Percentiles rank a stretch among this genome's conserved stretches.
Conservation (phyloP, 495 filamentous ascomycete genomes). For the Bryoglossum gracile region DNA sequence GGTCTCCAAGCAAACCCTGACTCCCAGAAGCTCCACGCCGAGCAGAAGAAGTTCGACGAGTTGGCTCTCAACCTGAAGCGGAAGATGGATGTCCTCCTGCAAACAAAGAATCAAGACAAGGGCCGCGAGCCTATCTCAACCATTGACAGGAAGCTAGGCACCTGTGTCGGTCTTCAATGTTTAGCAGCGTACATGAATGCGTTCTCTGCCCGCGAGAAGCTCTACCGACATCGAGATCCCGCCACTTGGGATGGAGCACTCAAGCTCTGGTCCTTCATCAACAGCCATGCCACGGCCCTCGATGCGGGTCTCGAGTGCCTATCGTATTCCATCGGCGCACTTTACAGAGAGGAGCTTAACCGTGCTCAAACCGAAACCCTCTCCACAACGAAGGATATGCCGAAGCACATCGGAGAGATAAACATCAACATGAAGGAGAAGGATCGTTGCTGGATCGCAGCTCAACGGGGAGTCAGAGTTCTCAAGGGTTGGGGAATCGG, state of each 20-base stretch:
- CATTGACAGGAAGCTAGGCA: slow-evolving; percentile 25
- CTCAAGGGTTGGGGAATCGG: slow-evolving; percentile 25
- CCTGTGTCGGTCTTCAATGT: slow-evolving; percentile 35
- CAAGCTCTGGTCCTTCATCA: slow-evolving; percentile 29
- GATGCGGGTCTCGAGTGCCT: slow-evolving; percentile 27
- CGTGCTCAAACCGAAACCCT: slow-evolving; percentile 17
- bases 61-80: slow-evolving; percentile 15
- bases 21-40: neutral
- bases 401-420: slow-evolving; percentile 5
- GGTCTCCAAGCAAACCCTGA: slow-evolving; percentile 8
- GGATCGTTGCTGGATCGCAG: slow-evolving; percentile 25
- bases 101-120: slow-evolving; percentile 10
- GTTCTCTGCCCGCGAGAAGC: slow-evolving; percentile 27
- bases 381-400: neutral
- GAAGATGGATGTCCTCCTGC: slow-evolving; percentile 22
- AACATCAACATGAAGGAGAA: slow-evolving; percentile 14
- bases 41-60: neutral
- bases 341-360: slow-evolving; percentile 32
- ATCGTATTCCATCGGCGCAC: slow-evolving; percentile 28
- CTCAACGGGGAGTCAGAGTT: slow-evolving; percentile 5
- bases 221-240: neutral
- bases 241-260: slow-evolving; percentile 4
- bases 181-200: slow-evolving; percentile 35
- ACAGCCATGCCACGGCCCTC: slow-evolving; percentile 14
- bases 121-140: slow-evolving; percentile 7